Base-by-base conservation (phyloP, 805 yeast genomes). In the Hanseniaspora lachancei region DNA sequence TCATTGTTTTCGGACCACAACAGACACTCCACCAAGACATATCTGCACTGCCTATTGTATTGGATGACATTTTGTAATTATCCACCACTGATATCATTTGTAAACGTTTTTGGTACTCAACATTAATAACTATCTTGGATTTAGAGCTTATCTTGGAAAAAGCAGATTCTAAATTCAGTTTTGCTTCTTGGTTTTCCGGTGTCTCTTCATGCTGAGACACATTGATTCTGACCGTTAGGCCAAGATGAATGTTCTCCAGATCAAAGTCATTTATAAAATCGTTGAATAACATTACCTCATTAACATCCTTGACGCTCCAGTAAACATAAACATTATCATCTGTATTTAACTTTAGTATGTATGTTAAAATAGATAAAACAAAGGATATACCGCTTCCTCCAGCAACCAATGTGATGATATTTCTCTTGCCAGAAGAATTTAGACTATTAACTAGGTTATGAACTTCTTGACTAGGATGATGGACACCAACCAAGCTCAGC, bases 311-410 rank as follows among this genome's bases (percentile, higher is more conserved):
- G 0, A 78, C 69, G 23, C 80, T 69, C 91, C 91, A 84, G 8
- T 76, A 69, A 1, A 77, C 62, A 48, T 59, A 72, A 53, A 57
- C 59, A 34, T 58, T 57, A 10, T 58, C 58, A 20, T 48, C 21
- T 6, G 23, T 13, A 18, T 43, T 51, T 10, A 44, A 21, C 12
- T 24, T 13, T 21, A 52, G 8, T 3, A 46, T 15, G n/a, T n/a
- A n/a, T 2, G 23, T 47, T 40, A 53, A 32, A 39, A 53, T 35
- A 3, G 52, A 46, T 18, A 81, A 58, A 3, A 82, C 84, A 54
- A 76, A 76, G 0, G 89, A 80, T 12, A 84, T 75, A 0, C 91
- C 89, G 1, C 87, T 78, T 0, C 93, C 93, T 15, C 89, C 91
- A 59, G 82, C 77, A 1, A 84, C 71, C 20, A 84, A 72, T 16